Percentiles rank a stretch among this genome's conserved stretches.
Evolutionary conservation across 176 grass and related monocot species (phyloP).

Genomic region (Dactylis glomerata): DNA sequence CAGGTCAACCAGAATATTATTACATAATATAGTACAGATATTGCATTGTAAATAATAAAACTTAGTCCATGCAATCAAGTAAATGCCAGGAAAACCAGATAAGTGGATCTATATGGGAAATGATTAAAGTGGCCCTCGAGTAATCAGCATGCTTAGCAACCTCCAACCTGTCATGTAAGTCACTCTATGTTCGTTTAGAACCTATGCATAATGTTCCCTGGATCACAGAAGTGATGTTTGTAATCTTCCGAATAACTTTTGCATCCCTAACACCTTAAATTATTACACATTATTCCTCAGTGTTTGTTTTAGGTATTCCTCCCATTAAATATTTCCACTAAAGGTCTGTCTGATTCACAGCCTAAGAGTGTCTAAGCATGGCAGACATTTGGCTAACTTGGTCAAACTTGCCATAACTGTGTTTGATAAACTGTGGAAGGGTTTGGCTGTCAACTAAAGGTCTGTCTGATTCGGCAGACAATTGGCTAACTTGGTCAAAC

Average conservation of each 20-base stretch:
- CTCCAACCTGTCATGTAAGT: not conserved
- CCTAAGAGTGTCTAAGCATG: not conserved
- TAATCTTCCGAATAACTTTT: not conserved
- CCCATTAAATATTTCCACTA: not conserved
- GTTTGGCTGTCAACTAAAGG: not conserved
- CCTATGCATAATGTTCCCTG: not conserved
- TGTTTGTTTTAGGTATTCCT: not conserved
- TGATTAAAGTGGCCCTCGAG: not conserved
- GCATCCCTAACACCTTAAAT: not conserved
- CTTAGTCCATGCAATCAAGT: not conserved
- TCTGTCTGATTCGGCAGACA: not conserved
- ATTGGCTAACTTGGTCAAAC: not conserved
- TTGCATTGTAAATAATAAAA: not conserved
- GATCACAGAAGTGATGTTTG: not conserved
- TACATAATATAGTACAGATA: not conserved
- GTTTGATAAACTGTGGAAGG: not conserved
- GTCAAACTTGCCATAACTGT: not conserved
- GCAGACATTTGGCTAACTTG: not conserved
- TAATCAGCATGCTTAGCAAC: slow-evolving; percentile 2
- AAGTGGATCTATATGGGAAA: not conserved
- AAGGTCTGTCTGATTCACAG: not conserved
- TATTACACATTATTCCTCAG: not conserved
- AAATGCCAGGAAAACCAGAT: not conserved
- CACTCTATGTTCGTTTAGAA: not conserved
- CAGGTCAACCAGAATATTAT: not conserved